Conservation (phyloP, 257 asterid genomes). For the Lantana camara region DNA sequence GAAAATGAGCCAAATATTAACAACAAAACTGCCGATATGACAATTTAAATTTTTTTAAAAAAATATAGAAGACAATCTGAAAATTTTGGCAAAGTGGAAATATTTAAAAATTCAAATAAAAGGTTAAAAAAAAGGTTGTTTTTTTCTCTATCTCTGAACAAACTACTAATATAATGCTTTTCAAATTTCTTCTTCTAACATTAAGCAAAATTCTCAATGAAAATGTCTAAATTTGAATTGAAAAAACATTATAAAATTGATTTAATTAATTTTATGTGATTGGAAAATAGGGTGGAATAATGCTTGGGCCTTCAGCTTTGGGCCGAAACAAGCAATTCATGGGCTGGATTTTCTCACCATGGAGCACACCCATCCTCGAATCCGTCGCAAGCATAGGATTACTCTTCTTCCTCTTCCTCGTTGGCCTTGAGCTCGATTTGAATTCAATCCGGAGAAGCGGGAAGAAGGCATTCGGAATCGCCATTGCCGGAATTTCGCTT, state of each 20-base stretch:
- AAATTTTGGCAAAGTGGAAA: no score
- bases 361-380: constrained; percentile 28
- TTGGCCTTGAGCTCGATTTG: constrained; percentile 28
- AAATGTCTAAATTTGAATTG: no score
- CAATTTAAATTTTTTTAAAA: neutral
- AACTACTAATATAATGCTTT: no score
- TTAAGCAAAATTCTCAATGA: no score
- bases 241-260: no score
- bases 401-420: constrained; percentile 25
- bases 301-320: constrained; percentile 27
- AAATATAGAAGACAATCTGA: neutral
- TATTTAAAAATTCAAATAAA: no score
- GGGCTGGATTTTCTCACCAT: constrained; percentile 8
- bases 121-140: no score
- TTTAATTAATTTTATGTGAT: no score
- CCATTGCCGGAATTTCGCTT: constrained; percentile 2
- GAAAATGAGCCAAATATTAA: no score
- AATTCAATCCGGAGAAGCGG: constrained; percentile 22
- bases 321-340: constrained; percentile 10
- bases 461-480: constrained; percentile 16
- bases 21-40: no score
- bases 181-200: no score
- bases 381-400: constrained; percentile 22
- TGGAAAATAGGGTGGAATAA: constrained; percentile 25
- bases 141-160: no score